phyloP scores from a whole-genome alignment of 345 rosid species.

The Conringia planisiliqua region DNA sequence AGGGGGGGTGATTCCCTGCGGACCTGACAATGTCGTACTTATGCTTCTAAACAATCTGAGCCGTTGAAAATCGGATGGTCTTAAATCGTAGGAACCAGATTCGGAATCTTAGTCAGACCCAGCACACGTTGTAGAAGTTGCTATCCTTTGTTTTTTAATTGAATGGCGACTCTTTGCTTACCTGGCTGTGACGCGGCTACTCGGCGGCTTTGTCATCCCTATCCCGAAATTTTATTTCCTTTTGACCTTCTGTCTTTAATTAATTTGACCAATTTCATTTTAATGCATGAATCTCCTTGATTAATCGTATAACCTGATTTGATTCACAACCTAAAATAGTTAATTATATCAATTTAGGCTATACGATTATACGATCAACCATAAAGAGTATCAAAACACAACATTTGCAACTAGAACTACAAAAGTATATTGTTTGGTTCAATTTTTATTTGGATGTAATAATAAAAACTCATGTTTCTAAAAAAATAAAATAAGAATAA shows the following conservation, averaged over 20 bases:
- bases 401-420: background rate
- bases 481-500: background rate
- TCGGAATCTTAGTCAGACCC: background rate
- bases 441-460: background rate
- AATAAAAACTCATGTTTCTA: background rate
- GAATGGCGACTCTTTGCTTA: conserved; percentile 24
- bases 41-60: background rate
- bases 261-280: background rate
- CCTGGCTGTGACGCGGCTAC: conserved; percentile 40
- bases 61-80: conserved; percentile 28
- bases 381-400: background rate
- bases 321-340: background rate
- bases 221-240: background rate
- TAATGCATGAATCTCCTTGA: background rate
- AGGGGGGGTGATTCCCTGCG: conserved; percentile 18
- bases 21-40: background rate
- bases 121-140: conserved; percentile 13
- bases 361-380: background rate
- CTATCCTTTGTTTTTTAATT: background rate
- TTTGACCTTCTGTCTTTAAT: conserved; percentile 1
- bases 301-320: background rate
- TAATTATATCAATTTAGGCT: background rate
- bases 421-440: background rate
- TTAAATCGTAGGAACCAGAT: conserved; percentile 29
- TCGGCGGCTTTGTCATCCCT: conserved; percentile 8